Conservation (phyloP, 768 basidiomycete species). For the Tulasnella sp. region DNA sequence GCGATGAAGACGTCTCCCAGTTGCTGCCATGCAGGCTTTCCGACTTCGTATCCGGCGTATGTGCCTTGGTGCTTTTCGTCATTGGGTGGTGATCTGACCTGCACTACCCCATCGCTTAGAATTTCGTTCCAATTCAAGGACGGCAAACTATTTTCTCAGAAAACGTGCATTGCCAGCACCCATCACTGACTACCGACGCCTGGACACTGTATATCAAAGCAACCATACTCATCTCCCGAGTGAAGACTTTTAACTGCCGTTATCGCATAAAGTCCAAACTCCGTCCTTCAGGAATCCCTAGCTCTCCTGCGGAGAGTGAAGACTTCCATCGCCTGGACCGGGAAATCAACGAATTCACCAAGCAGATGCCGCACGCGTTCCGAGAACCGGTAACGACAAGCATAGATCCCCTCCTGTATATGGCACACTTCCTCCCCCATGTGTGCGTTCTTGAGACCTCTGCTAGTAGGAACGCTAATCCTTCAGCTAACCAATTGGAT, state of each 20-base stretch:
- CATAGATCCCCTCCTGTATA: neutral
- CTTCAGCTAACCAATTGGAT: neutral
- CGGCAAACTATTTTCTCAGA: conserved; percentile 70
- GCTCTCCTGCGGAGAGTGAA: neutral
- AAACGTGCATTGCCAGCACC: conserved; percentile 62
- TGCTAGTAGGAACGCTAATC: neutral
- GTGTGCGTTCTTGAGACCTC: neutral
- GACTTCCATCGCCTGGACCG: conserved; percentile 25
- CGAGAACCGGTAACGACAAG: neutral
- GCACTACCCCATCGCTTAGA: neutral
- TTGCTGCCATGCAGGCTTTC: conserved; percentile 14
- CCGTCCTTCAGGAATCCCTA: neutral
- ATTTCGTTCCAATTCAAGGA: conserved; percentile 1
- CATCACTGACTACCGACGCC: conserved; percentile 65
- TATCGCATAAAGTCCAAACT: conserved; percentile 17
- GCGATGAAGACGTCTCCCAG: conserved; percentile 28
- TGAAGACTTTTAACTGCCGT: conserved; percentile 24
- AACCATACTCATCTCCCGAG: conserved; percentile 60
- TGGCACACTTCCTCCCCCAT: neutral
- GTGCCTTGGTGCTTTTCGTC: neutral
- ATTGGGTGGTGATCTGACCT: neutral
- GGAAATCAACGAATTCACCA: conserved; percentile 10
- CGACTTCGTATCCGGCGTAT: conserved; percentile 10
- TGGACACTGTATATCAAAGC: conserved; percentile 74
- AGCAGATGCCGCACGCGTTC: conserved; percentile 29